Evolutionary conservation across 2,329 filamentous ascomycete genomes (phyloP).

Genomic region (Macroventuria anomochaeta): DNA sequence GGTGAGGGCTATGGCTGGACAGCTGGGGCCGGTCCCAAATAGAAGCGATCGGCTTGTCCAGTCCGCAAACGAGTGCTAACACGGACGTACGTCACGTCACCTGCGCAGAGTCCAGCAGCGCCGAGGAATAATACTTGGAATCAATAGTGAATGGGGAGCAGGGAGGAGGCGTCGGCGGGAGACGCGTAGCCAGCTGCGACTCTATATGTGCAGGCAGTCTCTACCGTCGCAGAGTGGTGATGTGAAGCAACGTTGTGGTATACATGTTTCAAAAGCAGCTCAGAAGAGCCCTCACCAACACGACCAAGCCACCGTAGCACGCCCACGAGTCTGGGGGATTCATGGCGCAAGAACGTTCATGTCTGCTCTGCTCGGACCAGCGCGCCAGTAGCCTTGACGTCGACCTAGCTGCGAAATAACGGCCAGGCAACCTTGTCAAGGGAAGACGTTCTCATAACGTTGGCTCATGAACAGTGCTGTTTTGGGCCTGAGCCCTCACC

Average conservation of each 20-base stretch:
- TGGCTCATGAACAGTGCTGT: neutral
- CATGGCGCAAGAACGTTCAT: conserved; percentile 15
- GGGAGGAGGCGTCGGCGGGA: neutral
- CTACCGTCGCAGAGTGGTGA: conserved; percentile 30
- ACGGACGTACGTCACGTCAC: conserved; percentile 37
- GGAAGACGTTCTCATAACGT: neutral
- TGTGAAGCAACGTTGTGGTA: conserved; percentile 33
- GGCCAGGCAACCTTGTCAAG: conserved; percentile 11
- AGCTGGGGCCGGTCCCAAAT: conserved; percentile 23
- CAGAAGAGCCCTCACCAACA: conserved; percentile 13
- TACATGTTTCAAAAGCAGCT: conserved; percentile 32
- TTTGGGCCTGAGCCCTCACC: no score
- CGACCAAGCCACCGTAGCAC: conserved; percentile 20
- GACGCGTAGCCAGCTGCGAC: neutral
- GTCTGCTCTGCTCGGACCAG: conserved; percentile 12
- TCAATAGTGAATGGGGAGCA: conserved; percentile 12
- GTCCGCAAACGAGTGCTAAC: conserved; percentile 36
- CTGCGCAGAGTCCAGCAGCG: conserved; percentile 24
- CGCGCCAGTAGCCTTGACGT: conserved; percentile 4
- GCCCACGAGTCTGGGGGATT: conserved; percentile 4
- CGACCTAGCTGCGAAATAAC: neutral
- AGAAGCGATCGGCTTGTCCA: conserved; percentile 36
- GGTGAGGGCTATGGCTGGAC: conserved; percentile 29
- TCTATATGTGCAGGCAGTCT: conserved; percentile 20
- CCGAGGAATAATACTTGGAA: conserved; percentile 18